These are phyloP conservation scores for Odontarrhena argentea DNA, from an alignment of 345 rosid species.

Conservation along the genomic window DNA sequence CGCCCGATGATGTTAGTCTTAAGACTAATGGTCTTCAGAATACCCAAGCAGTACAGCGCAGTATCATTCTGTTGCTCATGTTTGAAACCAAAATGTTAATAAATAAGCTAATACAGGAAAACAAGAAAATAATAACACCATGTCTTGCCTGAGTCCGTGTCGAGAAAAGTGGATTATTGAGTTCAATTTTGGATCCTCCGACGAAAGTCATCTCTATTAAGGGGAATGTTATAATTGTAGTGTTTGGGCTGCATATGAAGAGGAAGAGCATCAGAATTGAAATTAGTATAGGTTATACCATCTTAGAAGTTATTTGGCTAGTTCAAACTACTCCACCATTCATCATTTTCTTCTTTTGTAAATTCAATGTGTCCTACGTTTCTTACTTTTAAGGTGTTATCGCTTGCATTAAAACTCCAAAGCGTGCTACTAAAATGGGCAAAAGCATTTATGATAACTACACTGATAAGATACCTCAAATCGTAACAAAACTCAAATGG, in stretches of 20 bases:
- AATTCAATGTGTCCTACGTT: background rate
- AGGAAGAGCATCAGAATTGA: slow-evolving; percentile 19
- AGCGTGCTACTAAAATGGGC: slow-evolving; percentile 3
- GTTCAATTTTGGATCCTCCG: slow-evolving; percentile 50
- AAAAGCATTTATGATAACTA: slow-evolving; percentile 7
- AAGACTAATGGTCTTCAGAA: slow-evolving; percentile 52
- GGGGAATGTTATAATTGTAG: slow-evolving; percentile 35
- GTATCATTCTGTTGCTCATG: slow-evolving; percentile 44
- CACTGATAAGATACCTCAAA: slow-evolving; percentile 31
- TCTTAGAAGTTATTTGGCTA: background rate
- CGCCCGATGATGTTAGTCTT: slow-evolving; percentile 76
- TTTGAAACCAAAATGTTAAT: slow-evolving; percentile 18
- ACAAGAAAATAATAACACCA: background rate
- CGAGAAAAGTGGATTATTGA: slow-evolving; percentile 23
- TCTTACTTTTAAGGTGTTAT: background rate
- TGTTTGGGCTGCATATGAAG: slow-evolving; percentile 48
- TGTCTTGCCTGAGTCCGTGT: slow-evolving; percentile 22
- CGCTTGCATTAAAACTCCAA: background rate
- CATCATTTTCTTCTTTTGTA: background rate
- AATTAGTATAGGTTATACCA: slow-evolving; percentile 4
- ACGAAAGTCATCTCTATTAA: slow-evolving; percentile 54
- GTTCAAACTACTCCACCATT: background rate
- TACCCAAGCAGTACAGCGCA: slow-evolving; percentile 59
- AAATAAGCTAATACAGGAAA: background rate
- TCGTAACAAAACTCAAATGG: slow-evolving; percentile 82